These are phyloP conservation scores for Mimosa pudica DNA, from an alignment of 306 rosid species.

Conservation along the genomic window DNA sequence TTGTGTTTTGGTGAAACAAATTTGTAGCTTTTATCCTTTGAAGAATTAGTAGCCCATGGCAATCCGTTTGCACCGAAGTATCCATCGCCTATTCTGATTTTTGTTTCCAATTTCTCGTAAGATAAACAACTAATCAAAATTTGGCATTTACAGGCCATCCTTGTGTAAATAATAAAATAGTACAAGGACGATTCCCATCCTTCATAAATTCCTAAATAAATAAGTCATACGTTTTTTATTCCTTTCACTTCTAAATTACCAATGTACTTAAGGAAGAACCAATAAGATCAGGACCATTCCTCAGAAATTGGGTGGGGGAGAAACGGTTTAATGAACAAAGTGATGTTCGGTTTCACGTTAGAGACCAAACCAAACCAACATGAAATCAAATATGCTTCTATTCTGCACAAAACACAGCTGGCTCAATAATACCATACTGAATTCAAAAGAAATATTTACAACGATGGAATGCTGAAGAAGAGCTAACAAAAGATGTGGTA, in stretches of 20 bases:
- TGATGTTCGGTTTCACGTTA: neutral
- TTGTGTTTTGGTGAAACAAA: too few species aligned
- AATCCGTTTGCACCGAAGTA: too few species aligned
- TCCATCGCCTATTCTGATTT: too few species aligned
- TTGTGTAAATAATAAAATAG: neutral
- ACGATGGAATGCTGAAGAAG: constrained; percentile 38
- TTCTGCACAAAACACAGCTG: neutral
- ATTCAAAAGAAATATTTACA: constrained; percentile 54
- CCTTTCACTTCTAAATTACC: neutral
- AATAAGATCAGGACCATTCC: neutral
- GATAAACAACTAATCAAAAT: too few species aligned
- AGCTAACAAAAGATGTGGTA: constrained; percentile 30
- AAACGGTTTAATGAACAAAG: neutral
- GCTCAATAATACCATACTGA: neutral
- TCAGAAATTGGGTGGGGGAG: neutral
- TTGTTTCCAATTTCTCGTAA: too few species aligned
- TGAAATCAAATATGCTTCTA: neutral
- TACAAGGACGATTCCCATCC: neutral
- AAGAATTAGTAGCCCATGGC: too few species aligned
- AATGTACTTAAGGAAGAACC: neutral
- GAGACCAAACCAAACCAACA: neutral
- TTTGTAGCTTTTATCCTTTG: too few species aligned
- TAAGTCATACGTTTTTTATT: neutral
- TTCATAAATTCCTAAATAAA: neutral
- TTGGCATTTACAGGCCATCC: too few species aligned